These are phyloP conservation scores for Xerocomus cyaneibrunnescens DNA, from an alignment of 1,284 basidiomycete genomes.

Conservation along the genomic window DNA sequence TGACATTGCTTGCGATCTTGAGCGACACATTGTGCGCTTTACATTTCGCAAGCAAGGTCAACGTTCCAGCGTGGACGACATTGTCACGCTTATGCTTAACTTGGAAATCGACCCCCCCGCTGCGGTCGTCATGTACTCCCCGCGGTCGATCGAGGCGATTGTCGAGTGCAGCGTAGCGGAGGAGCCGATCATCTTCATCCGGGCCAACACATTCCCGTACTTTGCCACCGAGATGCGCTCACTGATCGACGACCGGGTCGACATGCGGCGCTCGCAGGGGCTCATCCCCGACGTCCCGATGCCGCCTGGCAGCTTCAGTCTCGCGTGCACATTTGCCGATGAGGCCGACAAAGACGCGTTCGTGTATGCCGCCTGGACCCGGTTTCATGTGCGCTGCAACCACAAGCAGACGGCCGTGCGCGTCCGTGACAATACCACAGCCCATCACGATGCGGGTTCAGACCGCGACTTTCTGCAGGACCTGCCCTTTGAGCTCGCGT, in stretches of 20 bases:
- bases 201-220: conserved; percentile 24
- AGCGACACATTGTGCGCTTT: conserved; percentile 31
- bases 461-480: conserved; percentile 26
- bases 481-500: conserved; percentile 39
- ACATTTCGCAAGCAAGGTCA: conserved; percentile 26
- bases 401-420: conserved; percentile 1
- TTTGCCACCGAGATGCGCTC: conserved; percentile 14
- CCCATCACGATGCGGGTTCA: background rate
- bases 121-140: conserved; percentile 19
- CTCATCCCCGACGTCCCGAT: conserved; percentile 28
- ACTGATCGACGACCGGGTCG: background rate
- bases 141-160: conserved; percentile 13
- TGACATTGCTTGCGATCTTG: conserved; percentile 35
- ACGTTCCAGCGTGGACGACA: background rate
- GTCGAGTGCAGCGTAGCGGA: conserved; percentile 10
- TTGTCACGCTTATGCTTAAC: conserved; percentile 1
- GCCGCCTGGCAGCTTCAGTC: conserved; percentile 31
- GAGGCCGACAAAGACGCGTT: conserved; percentile 31
- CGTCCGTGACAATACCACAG: conserved; percentile 15
- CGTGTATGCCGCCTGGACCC: conserved; percentile 22
- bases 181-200: conserved; percentile 25
- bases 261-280: conserved; percentile 26
- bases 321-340: conserved; percentile 31
- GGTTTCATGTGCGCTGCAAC: conserved; percentile 26
- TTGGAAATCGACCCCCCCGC: background rate